Evolutionary conservation across 306 rosid genomes (phyloP).

Genomic region (Pyrus bretschneideri): DNA sequence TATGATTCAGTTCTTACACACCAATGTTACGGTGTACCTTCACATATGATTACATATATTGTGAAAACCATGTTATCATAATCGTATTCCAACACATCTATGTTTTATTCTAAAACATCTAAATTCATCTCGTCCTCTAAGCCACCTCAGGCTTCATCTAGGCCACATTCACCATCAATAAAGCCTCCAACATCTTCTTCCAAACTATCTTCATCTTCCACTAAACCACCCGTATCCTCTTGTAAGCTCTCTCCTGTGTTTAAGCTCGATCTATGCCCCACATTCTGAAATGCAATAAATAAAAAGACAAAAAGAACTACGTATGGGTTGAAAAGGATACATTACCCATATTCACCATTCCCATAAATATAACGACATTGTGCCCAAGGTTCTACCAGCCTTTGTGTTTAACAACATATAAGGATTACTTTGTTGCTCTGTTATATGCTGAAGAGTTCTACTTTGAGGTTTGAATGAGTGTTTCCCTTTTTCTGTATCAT

Average conservation of each 20-base stretch:
- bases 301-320: background rate
- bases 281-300: background rate
- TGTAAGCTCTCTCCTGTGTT: background rate
- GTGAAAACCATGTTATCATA: no score
- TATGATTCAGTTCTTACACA: no score
- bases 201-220: background rate
- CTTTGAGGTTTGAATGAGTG: conserved; percentile 16
- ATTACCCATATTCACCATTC: conserved; percentile 17
- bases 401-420: conserved; percentile 24
- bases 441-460: conserved; percentile 35
- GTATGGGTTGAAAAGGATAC: conserved; percentile 6
- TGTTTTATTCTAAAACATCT: no score
- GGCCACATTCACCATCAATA: background rate
- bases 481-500: background rate
- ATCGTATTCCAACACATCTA: no score
- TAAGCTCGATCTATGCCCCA: background rate
- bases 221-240: background rate
- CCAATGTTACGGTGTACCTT: no score
- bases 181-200: background rate
- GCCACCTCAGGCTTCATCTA: background rate
- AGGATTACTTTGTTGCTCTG: conserved; percentile 34
- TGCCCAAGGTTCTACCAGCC: conserved; percentile 19
- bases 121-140: no score
- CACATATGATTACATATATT: no score
- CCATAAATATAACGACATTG: conserved; percentile 17